Percentiles rank a stretch among this genome's conserved stretches.
Conservation (phyloP, 2,329 filamentous ascomycete genomes). For the Aspergillus sp. region DNA sequence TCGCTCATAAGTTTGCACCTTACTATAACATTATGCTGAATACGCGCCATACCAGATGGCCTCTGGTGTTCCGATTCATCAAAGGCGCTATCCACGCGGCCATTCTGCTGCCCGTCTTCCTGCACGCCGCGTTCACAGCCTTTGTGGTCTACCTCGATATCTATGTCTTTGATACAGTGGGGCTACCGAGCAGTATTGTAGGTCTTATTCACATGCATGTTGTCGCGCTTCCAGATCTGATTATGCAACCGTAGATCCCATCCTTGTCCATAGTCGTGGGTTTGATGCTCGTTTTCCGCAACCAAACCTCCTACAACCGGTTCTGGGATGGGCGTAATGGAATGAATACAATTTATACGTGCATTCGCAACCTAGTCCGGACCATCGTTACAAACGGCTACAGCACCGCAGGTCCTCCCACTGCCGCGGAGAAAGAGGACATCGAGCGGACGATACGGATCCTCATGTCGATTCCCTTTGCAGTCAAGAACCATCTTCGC, state of each 20-base stretch:
- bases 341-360: conserved; percentile 59
- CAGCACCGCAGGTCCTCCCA: conserved; percentile 34
- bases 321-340: conserved; percentile 65
- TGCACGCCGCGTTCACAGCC: conserved; percentile 61
- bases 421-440: conserved; percentile 53
- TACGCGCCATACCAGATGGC: conserved; percentile 51
- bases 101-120: conserved; percentile 58
- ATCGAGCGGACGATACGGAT: conserved; percentile 62
- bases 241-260: conserved; percentile 49
- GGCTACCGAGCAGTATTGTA: conserved; percentile 61
- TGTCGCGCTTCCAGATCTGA: background rate
- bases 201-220: conserved; percentile 16
- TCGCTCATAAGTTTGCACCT: background rate
- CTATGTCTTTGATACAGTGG: conserved; percentile 53
- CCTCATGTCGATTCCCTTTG: conserved; percentile 63
- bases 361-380: conserved; percentile 61
- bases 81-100: conserved; percentile 65
- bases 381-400: conserved; percentile 56
- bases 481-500: conserved; percentile 65
- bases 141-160: conserved; percentile 61
- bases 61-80: conserved; percentile 64
- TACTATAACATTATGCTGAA: background rate
- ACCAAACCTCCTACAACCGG: conserved; percentile 64
- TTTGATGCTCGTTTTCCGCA: conserved; percentile 68
- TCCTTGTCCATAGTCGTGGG: conserved; percentile 67